Conservation (phyloP, 768 basidiomycete genomes). For the Lentinula boryana region DNA sequence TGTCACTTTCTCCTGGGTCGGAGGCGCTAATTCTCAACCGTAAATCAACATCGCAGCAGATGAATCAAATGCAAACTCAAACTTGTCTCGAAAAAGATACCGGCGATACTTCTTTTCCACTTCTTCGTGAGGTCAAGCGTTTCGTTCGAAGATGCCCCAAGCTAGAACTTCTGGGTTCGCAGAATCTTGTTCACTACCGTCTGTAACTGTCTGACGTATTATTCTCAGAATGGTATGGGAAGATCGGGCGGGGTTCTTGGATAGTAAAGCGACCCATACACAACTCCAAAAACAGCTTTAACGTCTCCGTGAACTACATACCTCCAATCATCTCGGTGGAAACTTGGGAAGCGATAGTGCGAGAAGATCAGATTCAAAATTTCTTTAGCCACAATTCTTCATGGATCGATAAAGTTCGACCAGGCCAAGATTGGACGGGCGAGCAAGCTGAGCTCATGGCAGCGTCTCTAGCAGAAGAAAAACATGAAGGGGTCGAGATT, state of each 20-base stretch:
- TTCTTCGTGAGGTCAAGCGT: constrained; percentile 28
- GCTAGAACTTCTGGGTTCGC: constrained; percentile 23
- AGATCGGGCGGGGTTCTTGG: constrained; percentile 27
- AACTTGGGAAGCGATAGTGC: constrained; percentile 17
- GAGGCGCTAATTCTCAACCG: constrained; percentile 12
- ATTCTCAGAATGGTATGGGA: constrained; percentile 28
- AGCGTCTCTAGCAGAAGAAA: background rate
- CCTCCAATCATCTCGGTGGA: constrained; percentile 16
- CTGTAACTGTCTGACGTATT: background rate
- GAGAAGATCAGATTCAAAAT: constrained; percentile 9
- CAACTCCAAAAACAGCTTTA: constrained; percentile 21
- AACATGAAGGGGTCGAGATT: background rate
- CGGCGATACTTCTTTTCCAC: constrained; percentile 28
- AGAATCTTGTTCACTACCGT: background rate
- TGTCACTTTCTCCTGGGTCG: background rate
- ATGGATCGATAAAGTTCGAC: background rate
- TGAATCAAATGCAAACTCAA: constrained; percentile 22
- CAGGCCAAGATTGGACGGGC: constrained; percentile 2
- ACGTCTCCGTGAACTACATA: constrained; percentile 25
- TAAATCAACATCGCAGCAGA: constrained; percentile 20
- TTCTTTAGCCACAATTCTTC: background rate
- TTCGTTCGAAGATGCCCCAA: constrained; percentile 29
- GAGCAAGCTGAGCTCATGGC: constrained; percentile 7
- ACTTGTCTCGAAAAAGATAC: constrained; percentile 11
- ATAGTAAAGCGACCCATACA: constrained; percentile 16